phyloP scores from a whole-genome alignment of 1,284 basidiomycete genomes.

The Peniophora sp. region DNA sequence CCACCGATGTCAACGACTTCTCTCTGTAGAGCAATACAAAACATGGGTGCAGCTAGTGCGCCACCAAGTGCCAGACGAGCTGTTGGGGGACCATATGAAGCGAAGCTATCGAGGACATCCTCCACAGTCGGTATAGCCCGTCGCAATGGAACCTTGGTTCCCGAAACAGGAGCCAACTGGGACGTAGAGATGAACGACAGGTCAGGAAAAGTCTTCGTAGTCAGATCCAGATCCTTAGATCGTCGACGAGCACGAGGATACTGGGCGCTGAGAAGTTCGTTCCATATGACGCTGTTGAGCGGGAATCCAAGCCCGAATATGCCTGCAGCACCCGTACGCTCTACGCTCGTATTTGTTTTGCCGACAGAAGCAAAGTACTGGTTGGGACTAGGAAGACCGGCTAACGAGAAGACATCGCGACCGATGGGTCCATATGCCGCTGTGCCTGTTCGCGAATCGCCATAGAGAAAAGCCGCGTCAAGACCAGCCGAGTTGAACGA shows the following conservation, averaged over 20 bases:
- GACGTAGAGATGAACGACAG: slow-evolving; percentile 11
- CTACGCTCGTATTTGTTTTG: slow-evolving; percentile 26
- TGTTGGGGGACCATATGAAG: slow-evolving; percentile 20
- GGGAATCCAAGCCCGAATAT: slow-evolving; percentile 33
- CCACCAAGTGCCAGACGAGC: slow-evolving; percentile 17
- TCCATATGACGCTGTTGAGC: slow-evolving; percentile 15
- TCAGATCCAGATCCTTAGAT: neutral
- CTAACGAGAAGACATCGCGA: slow-evolving; percentile 22
- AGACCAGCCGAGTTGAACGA: slow-evolving; percentile 16
- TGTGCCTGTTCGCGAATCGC: slow-evolving; percentile 30
- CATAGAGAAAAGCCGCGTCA: slow-evolving; percentile 21
- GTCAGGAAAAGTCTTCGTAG: slow-evolving; percentile 6
- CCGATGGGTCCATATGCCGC: slow-evolving; percentile 26
- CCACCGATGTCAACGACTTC: slow-evolving; percentile 27
- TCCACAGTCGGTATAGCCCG: slow-evolving; percentile 3
- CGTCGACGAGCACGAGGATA: neutral
- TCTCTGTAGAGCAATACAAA: slow-evolving; percentile 28
- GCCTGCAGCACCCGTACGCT: slow-evolving; percentile 25
- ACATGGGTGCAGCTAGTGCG: slow-evolving; percentile 15
- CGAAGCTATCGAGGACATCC: slow-evolving; percentile 19
- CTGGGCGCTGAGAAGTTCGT: slow-evolving; percentile 3
- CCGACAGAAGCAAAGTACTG: slow-evolving; percentile 28
- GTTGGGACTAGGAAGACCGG: slow-evolving; percentile 2
- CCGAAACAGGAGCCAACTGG: neutral
- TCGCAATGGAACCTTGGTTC: slow-evolving; percentile 9